These are phyloP conservation scores for Nigrograna mackinnonii DNA, from an alignment of 2,329 filamentous ascomycete genomes.

Conservation along the genomic window DNA sequence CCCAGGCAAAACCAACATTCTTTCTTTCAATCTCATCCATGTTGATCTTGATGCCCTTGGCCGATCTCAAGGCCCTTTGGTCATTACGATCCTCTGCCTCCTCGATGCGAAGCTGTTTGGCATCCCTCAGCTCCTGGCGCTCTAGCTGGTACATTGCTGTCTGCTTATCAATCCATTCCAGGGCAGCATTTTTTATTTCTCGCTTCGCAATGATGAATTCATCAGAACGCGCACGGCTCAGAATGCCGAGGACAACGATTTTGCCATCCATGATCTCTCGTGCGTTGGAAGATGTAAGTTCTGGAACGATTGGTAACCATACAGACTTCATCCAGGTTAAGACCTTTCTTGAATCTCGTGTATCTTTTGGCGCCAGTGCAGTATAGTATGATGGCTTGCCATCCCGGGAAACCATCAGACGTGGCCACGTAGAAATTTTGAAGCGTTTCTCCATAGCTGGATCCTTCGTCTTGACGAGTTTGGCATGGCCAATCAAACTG, in stretches of 20 bases:
- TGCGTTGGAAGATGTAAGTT: constrained; percentile 88
- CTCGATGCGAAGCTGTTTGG: constrained; percentile 93
- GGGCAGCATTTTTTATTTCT: constrained; percentile 92
- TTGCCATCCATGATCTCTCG: constrained; percentile 94
- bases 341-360: constrained; percentile 83
- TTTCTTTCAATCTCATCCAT: constrained; percentile 87
- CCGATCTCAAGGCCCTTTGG: constrained; percentile 79
- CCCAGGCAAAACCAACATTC: constrained; percentile 94
- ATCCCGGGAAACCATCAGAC: constrained; percentile 85
- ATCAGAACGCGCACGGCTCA: constrained; percentile 78
- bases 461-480: constrained; percentile 89
- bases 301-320: constrained; percentile 94
- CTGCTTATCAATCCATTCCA: constrained; percentile 98
- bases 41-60: constrained; percentile 89
- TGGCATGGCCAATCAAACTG: constrained; percentile 87
- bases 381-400: constrained; percentile 90
- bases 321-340: constrained; percentile 94
- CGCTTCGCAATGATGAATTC: constrained; percentile 77
- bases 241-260: constrained; percentile 88
- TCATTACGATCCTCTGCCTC: constrained; percentile 94
- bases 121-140: constrained; percentile 87
- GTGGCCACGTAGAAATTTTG: constrained; percentile 97
- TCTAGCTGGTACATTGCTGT: constrained; percentile 89
- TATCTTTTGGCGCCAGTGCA: constrained; percentile 83
- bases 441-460: constrained; percentile 75